Base-by-base conservation (phyloP, 768 basidiomycete genomes). In the Hypholoma sublateritium region DNA sequence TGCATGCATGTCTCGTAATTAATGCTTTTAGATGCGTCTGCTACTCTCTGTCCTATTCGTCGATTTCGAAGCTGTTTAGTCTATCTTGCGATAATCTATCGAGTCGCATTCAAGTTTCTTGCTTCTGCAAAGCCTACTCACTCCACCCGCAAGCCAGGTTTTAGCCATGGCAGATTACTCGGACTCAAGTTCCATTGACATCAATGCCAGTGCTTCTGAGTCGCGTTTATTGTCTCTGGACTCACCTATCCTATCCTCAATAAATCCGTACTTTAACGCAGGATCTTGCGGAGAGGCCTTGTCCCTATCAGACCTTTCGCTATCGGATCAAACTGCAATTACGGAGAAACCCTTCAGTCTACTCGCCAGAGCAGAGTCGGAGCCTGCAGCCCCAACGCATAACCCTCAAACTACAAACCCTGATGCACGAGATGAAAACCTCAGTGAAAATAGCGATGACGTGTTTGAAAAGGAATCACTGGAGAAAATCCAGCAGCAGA, bases 291-390 rank as follows among this genome's bases (percentile, higher is more conserved):
- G 60, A 25, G 64, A 69, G 46, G 74, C 75, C 75, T 73, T 8
- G 11, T 74, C 73, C 3, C 59, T 74, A 52, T 74, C 73, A 17
- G 75, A 77, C 59, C 61, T 77, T 17, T 74, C 71, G 24, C 51
- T 76, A 22, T 59, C 67, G 22, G 69, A 72, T 57, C 64, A 63
- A 43, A 67, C 67, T 19, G 53, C 55, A 9, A 61, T 66, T 39
- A 52, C 65, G 53, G 57, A 56, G 21, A 64, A 66, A 48, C 67
- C 62, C 71, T 49, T 64, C 67, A 52, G 70, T 43, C 63, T 69
- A 12, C 48, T 69, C 2, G 66, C 65, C 13, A 63, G 28, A 43
- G 53, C 49, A 7, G 59, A 65, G 14, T 39, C 59, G 19, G 59
- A 66, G 42, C 41, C 60, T 12, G 43, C 50, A 14, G 65, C 64